Base-by-base conservation (phyloP, 352 stramenopile genomes). In the Globisporangium acanthophoron region DNA sequence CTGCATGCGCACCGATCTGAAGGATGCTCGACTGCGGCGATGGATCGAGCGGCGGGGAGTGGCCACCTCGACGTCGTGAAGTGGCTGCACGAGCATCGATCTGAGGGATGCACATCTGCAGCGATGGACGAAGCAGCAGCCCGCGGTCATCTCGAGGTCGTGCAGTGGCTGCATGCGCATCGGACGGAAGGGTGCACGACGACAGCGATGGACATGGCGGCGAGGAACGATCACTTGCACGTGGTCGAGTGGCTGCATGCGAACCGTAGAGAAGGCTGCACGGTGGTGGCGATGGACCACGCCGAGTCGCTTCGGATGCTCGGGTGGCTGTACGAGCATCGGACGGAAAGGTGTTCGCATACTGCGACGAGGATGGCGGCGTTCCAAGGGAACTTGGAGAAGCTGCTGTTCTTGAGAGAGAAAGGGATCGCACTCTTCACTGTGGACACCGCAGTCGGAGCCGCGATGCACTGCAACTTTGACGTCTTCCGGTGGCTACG, bases 211-310 rank as follows among this genome's bases (percentile, higher is more conserved):
- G 41, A 46, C 18, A 21, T 13, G 15, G 41, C 41, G 15, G 41
- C 41, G 8, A 21, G 15, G 41, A 46, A 13, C 0, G 41, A 21
- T 2, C 69, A 84, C 58, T 52, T 79, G 21, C 27, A 52, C 5
- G 74, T 82, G 35, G 71, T 86, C 13, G 58, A 87, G 60, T 90
- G 80, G 80, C 54, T 88, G 13, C 75, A 88, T 40, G 51, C 61
- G 21, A 56, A 88, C 52, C 74, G 78, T 9, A n/a, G 15, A 8
- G 41, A 46, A 21, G 41, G 41, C 3, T 46, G 41, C 41, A 46
- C 41, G 18, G 18, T 21, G 15, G 5, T 3, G 5, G 41, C 41
- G 41, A 46, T 46, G 41, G 41, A 46, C 21, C 8, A 21, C 4
- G 18, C 41, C 18, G 5, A 21, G 18, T 46, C 41, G 41, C 41